phyloP scores from a whole-genome alignment of 1,284 basidiomycete species.

The Phellinidium pouzarii region DNA sequence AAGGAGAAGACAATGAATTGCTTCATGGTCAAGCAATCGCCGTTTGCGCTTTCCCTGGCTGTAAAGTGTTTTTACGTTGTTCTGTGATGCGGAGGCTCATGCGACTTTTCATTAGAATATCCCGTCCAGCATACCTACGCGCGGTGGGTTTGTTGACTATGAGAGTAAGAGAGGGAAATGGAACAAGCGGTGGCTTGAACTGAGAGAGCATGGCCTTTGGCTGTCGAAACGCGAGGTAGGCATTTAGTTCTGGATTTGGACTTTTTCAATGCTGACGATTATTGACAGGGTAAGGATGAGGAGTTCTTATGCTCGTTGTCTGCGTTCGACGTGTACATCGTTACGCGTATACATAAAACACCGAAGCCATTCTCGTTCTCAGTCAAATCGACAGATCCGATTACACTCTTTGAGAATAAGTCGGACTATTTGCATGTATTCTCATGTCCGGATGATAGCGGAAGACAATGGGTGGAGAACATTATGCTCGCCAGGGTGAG shows the following conservation, averaged over 20 bases:
- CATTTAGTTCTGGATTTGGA: constrained; percentile 6
- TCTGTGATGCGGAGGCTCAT: not conserved
- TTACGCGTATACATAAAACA: constrained; percentile 65
- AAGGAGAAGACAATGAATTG: constrained; percentile 69
- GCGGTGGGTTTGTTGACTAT: constrained; percentile 74
- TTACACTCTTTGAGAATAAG: constrained; percentile 77
- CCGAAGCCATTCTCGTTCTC: constrained; percentile 79
- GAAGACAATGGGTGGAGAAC: constrained; percentile 62
- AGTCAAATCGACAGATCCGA: constrained; percentile 81
- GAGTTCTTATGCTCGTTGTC: constrained; percentile 72
- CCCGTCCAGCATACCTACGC: constrained; percentile 62
- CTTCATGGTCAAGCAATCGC: constrained; percentile 70
- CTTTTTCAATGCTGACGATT: not conserved
- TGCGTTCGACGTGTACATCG: constrained; percentile 78
- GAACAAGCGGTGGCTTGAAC: constrained; percentile 82
- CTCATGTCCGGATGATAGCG: constrained; percentile 64
- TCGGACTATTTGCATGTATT: constrained; percentile 82
- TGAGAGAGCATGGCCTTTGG: constrained; percentile 79
- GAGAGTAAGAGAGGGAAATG: constrained; percentile 88
- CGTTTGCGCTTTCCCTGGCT: constrained; percentile 49
- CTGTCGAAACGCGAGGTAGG: constrained; percentile 80
- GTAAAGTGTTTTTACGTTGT: constrained; percentile 35
- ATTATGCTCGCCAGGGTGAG: constrained; percentile 72
- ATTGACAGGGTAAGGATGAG: constrained; percentile 72
- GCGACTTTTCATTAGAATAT: constrained; percentile 46